Evolutionary conservation across 352 stramenopile genomes (phyloP).

Genomic region (Phytophthora meadii): DNA sequence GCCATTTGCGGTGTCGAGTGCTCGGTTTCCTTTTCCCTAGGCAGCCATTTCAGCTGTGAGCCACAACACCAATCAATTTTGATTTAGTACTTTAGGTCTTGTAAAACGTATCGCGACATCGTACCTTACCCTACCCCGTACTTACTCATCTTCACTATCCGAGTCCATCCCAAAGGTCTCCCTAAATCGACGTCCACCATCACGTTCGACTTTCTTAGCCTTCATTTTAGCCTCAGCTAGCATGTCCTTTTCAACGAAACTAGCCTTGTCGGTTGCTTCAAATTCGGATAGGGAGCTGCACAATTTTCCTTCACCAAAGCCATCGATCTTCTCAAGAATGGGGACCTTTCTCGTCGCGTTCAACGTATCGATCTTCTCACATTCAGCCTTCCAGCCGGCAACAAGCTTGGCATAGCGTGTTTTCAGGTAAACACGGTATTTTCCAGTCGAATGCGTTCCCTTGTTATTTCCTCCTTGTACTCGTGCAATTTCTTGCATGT

Average conservation of each 20-base stretch:
- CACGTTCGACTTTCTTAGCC: background rate
- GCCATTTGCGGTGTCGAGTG: background rate
- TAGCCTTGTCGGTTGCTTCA: background rate
- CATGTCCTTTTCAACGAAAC: slow-evolving; percentile 14
- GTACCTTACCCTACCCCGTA: background rate
- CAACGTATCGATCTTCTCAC: no score
- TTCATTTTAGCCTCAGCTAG: slow-evolving; percentile 2
- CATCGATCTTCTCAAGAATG: slow-evolving; percentile 7
- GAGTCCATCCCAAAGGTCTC: slow-evolving; percentile 6
- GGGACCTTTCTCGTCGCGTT: background rate
- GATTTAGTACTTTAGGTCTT: slow-evolving; percentile 9
- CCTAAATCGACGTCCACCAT: background rate
- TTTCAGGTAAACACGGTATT: no score
- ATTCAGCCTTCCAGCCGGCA: no score
- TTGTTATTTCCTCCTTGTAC: background rate
- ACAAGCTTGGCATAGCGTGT: no score
- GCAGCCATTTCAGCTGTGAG: slow-evolving; percentile 2
- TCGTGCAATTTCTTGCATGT: background rate
- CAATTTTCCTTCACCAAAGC: slow-evolving; percentile 2
- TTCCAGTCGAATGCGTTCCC: no score
- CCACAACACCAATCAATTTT: background rate
- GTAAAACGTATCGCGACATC: background rate
- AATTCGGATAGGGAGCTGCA: slow-evolving; percentile 7
- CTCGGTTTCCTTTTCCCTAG: background rate
- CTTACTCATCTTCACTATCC: slow-evolving; percentile 6